Conservation (phyloP, 75 land plant genomes). For the Chamaecyparis obtusa region DNA sequence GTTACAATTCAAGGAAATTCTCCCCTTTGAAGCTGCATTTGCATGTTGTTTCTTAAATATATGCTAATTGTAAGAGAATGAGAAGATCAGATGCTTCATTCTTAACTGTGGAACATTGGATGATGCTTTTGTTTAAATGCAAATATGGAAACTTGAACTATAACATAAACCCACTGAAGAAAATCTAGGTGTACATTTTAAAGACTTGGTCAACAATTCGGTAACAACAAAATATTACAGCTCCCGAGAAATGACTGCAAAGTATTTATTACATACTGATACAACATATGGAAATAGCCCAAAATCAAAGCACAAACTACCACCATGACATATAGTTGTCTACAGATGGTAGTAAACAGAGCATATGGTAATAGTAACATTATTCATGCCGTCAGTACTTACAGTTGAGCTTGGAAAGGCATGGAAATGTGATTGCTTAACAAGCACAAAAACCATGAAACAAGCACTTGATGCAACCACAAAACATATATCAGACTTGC, state of each 20-base stretch:
- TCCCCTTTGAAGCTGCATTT: neutral
- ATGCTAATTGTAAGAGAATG: neutral
- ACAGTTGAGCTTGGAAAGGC: neutral
- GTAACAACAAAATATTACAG: neutral
- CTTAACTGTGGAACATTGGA: neutral
- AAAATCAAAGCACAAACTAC: neutral
- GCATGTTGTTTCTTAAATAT: neutral
- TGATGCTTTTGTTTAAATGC: neutral
- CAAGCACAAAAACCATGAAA: neutral
- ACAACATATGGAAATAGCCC: constrained; percentile 1
- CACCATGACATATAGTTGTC: neutral
- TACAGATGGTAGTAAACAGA: neutral
- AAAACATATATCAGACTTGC: neutral
- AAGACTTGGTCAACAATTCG: neutral
- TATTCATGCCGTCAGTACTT: neutral
- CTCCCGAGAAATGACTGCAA: constrained; percentile 1
- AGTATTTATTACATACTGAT: neutral
- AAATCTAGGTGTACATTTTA: neutral
- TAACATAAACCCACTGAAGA: neutral
- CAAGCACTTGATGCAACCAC: neutral
- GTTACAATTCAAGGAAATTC: neutral
- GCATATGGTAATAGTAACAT: neutral
- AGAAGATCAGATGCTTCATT: neutral
- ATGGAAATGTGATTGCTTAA: constrained; percentile 3
- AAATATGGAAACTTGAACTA: neutral